A percentile compares a stretch with the other conserved stretches of the same genome.
phyloP scores from a whole-genome alignment of 345 rosid species.

The Diplotaxis tenuifolia region DNA sequence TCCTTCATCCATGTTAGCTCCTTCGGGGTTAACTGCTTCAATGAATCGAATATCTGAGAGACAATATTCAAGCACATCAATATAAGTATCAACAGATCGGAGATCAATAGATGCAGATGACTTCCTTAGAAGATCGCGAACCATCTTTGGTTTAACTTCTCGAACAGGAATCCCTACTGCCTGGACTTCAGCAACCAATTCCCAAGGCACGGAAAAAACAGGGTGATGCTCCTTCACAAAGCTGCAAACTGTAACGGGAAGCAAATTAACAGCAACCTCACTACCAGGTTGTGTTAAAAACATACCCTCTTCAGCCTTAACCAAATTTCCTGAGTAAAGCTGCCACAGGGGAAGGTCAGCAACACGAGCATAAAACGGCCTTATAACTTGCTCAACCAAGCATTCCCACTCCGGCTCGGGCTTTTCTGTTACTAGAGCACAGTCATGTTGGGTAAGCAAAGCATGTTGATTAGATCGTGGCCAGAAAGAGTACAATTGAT shows the following conservation, averaged over 20 bases:
- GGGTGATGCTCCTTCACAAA: conserved; percentile 94
- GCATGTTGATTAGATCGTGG: conserved; percentile 56
- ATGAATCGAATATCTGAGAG: conserved; percentile 73
- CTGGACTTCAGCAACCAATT: conserved; percentile 79
- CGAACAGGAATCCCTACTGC: conserved; percentile 64
- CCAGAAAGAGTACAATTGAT: conserved; percentile 82
- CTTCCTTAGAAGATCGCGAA: conserved; percentile 69
- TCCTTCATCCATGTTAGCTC: conserved; percentile 37
- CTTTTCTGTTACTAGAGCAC: conserved; percentile 40
- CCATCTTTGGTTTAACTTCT: conserved; percentile 96
- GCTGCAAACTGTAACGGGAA: conserved; percentile 88
- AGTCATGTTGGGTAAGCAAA: conserved; percentile 36
- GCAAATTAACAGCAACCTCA: conserved; percentile 69
- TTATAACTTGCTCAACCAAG: conserved; percentile 69
- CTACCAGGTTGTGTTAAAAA: conserved; percentile 90
- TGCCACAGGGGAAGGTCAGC: conserved; percentile 96
- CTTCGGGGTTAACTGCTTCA: conserved; percentile 40
- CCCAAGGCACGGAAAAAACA: conserved; percentile 94
- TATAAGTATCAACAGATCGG: conserved; percentile 75
- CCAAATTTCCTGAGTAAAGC: conserved; percentile 83
- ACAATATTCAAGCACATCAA: conserved; percentile 91
- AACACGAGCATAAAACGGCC: conserved; percentile 77
- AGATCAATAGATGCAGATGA: conserved; percentile 70
- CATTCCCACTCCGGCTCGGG: conserved; percentile 70
- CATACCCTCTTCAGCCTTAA: conserved; percentile 94